Percentiles rank a stretch among this genome's conserved stretches.
Evolutionary conservation across 1,284 basidiomycete genomes (phyloP).

Genomic region (Agroathelia rolfsii): DNA sequence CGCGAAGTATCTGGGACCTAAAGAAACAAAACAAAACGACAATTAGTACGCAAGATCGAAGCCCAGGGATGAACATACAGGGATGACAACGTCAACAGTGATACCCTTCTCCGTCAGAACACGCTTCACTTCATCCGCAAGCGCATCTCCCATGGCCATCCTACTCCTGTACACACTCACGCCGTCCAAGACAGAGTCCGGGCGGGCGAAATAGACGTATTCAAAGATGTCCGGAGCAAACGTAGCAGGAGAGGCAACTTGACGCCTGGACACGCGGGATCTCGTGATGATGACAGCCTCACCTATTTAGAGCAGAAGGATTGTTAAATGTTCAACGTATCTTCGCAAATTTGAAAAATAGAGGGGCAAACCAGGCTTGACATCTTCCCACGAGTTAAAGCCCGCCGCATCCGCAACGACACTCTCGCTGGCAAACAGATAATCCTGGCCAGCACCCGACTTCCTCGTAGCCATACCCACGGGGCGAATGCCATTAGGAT

Average conservation of each 20-base stretch:
- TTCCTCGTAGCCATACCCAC: slow-evolving; percentile 74
- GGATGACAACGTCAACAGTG: slow-evolving; percentile 91
- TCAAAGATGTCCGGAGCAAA: slow-evolving; percentile 99
- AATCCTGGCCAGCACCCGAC: slow-evolving; percentile 68
- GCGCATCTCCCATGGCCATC: slow-evolving; percentile 98
- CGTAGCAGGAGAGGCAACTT: slow-evolving; percentile 57
- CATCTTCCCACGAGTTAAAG: slow-evolving; percentile 89
- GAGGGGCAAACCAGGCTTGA: slow-evolving; percentile 67
- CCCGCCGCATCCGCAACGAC: slow-evolving; percentile 92
- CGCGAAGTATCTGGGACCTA: slow-evolving; percentile 93
- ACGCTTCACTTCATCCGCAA: slow-evolving; percentile 80
- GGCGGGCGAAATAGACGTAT: slow-evolving; percentile 97
- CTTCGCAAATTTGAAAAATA: neutral
- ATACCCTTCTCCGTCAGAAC: slow-evolving; percentile 65
- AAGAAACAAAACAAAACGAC: slow-evolving; percentile 7
- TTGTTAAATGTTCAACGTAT: slow-evolving; percentile 1
- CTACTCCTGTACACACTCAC: slow-evolving; percentile 95
- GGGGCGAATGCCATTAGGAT: slow-evolving; percentile 98
- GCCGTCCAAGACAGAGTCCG: slow-evolving; percentile 95
- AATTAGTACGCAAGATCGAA: slow-evolving; percentile 4
- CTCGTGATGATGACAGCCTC: slow-evolving; percentile 97
- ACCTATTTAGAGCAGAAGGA: slow-evolving; percentile 33
- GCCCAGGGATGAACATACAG: slow-evolving; percentile 41
- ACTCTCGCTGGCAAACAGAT: slow-evolving; percentile 91
- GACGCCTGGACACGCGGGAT: slow-evolving; percentile 59